phyloP scores from a whole-genome alignment of 768 basidiomycete species.

The Leccinum aurantiacum region DNA sequence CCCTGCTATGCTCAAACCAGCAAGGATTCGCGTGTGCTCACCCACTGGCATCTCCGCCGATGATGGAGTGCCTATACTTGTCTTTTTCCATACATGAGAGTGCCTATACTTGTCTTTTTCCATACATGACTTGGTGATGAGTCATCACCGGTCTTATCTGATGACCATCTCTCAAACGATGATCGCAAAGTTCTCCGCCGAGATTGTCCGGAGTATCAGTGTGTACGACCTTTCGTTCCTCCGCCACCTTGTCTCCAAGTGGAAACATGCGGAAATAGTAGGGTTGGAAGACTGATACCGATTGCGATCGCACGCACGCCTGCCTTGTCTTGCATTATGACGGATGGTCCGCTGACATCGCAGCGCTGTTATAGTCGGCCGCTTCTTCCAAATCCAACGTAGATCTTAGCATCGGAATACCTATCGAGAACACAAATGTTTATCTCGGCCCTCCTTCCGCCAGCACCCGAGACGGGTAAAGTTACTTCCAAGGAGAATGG shows the following conservation, averaged over 20 bases:
- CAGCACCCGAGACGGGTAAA: conserved; percentile 20
- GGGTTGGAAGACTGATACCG: conserved; percentile 30
- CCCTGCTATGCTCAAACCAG: conserved; percentile 13
- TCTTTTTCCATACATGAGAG: conserved; percentile 53
- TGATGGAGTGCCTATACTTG: conserved; percentile 54
- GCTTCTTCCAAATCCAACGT: conserved; percentile 17
- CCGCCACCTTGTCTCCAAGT: conserved; percentile 38
- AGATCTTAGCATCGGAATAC: conserved; percentile 40
- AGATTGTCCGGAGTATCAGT: conserved; percentile 34
- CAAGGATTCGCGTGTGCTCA: conserved; percentile 29
- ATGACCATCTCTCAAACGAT: conserved; percentile 38
- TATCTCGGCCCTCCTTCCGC: conserved; percentile 59
- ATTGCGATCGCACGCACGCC: conserved; percentile 29
- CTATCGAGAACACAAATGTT: conserved; percentile 61
- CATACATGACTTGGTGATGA: conserved; percentile 53
- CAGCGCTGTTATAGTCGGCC: conserved; percentile 14
- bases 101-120: conserved; percentile 53
- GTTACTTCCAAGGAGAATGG: conserved; percentile 25
- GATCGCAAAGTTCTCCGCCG: conserved; percentile 36
- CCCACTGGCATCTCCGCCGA: conserved; percentile 45
- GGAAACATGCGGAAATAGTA: conserved; percentile 19
- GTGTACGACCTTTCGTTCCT: conserved; percentile 53
- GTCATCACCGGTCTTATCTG: conserved; percentile 38
- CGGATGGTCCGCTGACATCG: conserved; percentile 2
- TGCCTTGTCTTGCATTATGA: conserved; percentile 3